Evolutionary conservation across 2,329 filamentous ascomycete genomes (phyloP).

Genomic region (Biscogniauxia marginata): DNA sequence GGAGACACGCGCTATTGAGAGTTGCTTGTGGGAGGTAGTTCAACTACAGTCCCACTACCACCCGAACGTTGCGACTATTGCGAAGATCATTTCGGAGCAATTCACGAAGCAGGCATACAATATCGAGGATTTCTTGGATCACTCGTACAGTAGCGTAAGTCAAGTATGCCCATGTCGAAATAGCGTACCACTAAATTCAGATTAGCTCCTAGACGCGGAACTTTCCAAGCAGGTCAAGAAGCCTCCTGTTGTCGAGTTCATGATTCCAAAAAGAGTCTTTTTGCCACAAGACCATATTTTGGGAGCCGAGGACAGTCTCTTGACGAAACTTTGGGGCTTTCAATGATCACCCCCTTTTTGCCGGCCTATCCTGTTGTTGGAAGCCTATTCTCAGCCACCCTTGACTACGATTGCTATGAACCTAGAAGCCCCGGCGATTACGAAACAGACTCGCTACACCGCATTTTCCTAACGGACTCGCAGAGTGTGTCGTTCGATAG

Average conservation of each 20-base stretch:
- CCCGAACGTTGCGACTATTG: constrained; percentile 91
- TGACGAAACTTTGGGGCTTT: constrained; percentile 64
- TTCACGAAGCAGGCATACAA: constrained; percentile 96
- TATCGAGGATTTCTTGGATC: constrained; percentile 95
- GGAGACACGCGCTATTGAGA: constrained; percentile 83
- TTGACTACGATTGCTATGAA: background rate
- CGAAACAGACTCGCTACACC: background rate
- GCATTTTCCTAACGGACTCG: background rate
- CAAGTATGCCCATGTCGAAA: background rate
- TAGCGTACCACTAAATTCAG: constrained; percentile 31
- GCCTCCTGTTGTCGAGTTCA: constrained; percentile 84
- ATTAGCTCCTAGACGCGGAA: constrained; percentile 78
- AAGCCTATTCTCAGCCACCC: background rate
- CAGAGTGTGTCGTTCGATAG: background rate
- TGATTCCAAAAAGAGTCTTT: constrained; percentile 87
- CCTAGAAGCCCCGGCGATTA: background rate
- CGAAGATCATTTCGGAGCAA: constrained; percentile 91
- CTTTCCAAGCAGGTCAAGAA: constrained; percentile 82
- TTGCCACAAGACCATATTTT: constrained; percentile 48
- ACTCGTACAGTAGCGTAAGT: constrained; percentile 80
- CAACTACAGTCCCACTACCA: constrained; percentile 92
- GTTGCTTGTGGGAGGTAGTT: constrained; percentile 91
- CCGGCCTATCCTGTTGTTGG: constrained; percentile 2
- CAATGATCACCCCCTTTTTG: constrained; percentile 18
- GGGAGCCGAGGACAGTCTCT: constrained; percentile 50